Evolutionary conservation across 495 filamentous ascomycete genomes (phyloP).

Genomic region (Cercophora sp.): DNA sequence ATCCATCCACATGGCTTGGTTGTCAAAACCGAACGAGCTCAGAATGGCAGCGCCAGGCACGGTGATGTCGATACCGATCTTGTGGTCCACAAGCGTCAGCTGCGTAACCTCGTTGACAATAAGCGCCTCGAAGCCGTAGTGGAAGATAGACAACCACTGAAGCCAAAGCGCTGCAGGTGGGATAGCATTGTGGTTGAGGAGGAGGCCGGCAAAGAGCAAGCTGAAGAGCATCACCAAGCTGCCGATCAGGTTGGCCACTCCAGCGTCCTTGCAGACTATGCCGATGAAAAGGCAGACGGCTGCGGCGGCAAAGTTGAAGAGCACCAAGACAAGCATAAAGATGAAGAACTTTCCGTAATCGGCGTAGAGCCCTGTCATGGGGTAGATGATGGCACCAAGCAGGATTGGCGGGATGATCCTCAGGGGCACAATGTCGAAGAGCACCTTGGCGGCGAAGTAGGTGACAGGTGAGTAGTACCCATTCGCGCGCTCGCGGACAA

Average conservation of each 20-base stretch:
- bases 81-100: conserved; percentile 83
- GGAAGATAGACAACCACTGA: conserved; percentile 97
- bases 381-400: conserved; percentile 95
- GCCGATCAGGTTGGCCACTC: conserved; percentile 93
- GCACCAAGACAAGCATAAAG: conserved; percentile 85
- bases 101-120: conserved; percentile 98
- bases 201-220: conserved; percentile 84
- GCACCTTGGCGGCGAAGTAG: conserved; percentile 92
- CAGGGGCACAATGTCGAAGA: conserved; percentile 93
- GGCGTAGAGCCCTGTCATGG: conserved; percentile 90
- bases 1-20: conserved; percentile 78
- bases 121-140: conserved; percentile 93
- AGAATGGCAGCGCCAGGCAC: conserved; percentile 93
- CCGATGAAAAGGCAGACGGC: conserved; percentile 95
- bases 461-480: conserved; percentile 96
- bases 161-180: conserved; percentile 80
- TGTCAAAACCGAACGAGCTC: conserved; percentile 88
- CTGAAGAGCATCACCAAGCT: conserved; percentile 98
- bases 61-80: conserved; percentile 92
- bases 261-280: conserved; percentile 83
- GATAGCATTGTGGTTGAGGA: conserved; percentile 93
- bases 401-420: conserved; percentile 93
- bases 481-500: conserved; percentile 92
- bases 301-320: conserved; percentile 94
- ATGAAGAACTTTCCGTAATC: conserved; percentile 81